These are phyloP conservation scores for Suillus fuscotomentosus DNA, from an alignment of 768 basidiomycete genomes.

Conservation along the genomic window DNA sequence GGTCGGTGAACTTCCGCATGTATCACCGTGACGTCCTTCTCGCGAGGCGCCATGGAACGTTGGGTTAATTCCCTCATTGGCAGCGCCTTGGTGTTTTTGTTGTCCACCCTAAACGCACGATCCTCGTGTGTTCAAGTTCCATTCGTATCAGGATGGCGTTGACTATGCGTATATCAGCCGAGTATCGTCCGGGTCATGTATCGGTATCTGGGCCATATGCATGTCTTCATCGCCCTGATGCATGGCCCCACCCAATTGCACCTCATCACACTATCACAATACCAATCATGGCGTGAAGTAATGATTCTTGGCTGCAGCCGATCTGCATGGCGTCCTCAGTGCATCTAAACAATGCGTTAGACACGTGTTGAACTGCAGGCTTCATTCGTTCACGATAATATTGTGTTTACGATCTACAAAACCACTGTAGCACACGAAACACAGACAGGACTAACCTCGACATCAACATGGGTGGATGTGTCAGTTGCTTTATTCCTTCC, in stretches of 20 bases:
- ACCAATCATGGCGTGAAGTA: background rate
- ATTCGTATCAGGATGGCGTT: background rate
- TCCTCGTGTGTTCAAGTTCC: background rate
- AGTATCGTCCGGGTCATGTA: background rate
- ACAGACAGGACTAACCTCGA: background rate
- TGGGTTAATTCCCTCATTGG: background rate
- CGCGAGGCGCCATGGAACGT: background rate
- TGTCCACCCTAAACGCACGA: background rate
- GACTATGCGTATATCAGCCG: background rate
- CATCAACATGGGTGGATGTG: background rate
- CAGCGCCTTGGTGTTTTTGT: background rate
- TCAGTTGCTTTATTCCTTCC: background rate
- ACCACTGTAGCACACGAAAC: background rate
- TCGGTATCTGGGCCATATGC: background rate
- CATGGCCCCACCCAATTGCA: background rate
- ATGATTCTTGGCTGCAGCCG: background rate
- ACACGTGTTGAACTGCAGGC: slow-evolving; percentile 1
- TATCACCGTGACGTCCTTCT: background rate
- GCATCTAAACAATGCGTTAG: background rate
- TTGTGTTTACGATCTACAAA: background rate
- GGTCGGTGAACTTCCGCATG: background rate
- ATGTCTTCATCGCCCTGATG: background rate
- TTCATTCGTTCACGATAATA: background rate
- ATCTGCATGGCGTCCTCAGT: background rate
- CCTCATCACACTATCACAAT: background rate